These are phyloP conservation scores for Pseudocercospora musae DNA, from an alignment of 2,329 filamentous ascomycete genomes.

Conservation along the genomic window DNA sequence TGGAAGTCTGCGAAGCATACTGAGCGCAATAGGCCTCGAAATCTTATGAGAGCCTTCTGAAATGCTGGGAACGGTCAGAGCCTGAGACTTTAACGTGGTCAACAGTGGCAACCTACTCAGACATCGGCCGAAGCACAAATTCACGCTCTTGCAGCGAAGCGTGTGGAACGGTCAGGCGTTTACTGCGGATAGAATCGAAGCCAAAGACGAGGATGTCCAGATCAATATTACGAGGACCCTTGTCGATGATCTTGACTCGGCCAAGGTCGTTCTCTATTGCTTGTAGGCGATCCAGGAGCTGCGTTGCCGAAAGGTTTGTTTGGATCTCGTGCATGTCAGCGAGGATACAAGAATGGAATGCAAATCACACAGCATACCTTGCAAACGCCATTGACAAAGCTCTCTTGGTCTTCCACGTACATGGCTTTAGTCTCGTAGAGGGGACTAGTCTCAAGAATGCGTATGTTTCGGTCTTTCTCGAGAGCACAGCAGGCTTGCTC, in stretches of 20 bases:
- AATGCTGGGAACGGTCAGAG: not conserved
- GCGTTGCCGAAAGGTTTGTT: slow-evolving; percentile 70
- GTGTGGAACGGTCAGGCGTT: slow-evolving; percentile 81
- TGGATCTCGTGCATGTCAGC: slow-evolving; percentile 59
- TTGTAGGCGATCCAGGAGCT: slow-evolving; percentile 77
- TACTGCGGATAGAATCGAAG: slow-evolving; percentile 60
- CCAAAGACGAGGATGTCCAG: slow-evolving; percentile 87
- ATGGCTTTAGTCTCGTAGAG: slow-evolving; percentile 95
- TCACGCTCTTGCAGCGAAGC: slow-evolving; percentile 81
- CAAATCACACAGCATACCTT: slow-evolving; percentile 56
- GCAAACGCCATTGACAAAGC: slow-evolving; percentile 88
- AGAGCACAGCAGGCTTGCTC: slow-evolving; percentile 79
- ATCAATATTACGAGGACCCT: slow-evolving; percentile 92
- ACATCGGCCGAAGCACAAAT: slow-evolving; percentile 85
- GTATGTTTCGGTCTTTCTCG: slow-evolving; percentile 64
- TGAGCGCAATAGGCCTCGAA: not conserved
- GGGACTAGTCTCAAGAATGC: slow-evolving; percentile 74
- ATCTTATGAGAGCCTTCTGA: not conserved
- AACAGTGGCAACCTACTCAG: slow-evolving; percentile 57
- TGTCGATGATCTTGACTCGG: slow-evolving; percentile 80
- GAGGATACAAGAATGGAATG: not conserved
- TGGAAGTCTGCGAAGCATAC: slow-evolving; percentile 36
- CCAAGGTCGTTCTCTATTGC: slow-evolving; percentile 77
- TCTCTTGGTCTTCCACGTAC: slow-evolving; percentile 87
- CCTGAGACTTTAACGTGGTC: slow-evolving; percentile 3